Evolutionary conservation across 2,329 filamentous ascomycete genomes (phyloP), one percentile per base, ranked within the genome.

Genomic region (Rutstroemia sp.): DNA sequence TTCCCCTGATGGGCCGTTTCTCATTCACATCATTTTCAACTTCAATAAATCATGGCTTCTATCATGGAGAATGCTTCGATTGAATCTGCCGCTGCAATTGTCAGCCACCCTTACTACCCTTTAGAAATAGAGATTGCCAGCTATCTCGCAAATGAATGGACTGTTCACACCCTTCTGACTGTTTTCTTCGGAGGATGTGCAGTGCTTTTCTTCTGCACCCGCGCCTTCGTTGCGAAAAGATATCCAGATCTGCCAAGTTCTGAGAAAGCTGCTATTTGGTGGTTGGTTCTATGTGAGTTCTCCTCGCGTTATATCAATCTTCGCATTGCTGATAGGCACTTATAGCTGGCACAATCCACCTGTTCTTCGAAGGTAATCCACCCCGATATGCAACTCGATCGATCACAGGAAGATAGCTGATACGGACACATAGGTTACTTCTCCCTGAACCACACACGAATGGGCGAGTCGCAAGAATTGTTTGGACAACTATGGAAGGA

Each of bases 261-360:
- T 25, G 87, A 90, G 61, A 75, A 82, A 47, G 63, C 78, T 12
- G 80, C 79, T 4, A 80, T 86, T 21, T 71, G 89, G 71, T 92
- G 89, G 89, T 92, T 92, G 69, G 78, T 86, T 21, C 75, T 92
- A 14, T 88, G 86, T 78, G 80, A 73, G 69, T 79, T 62, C 34
- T 23, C 34, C 39, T 14, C 30, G 9, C 4, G 30, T 14, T 12
- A 12, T 34, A 25, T 37, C 14, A 30, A 37, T 44, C 12, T 10
- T 23, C 14, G 14, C n/a, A 19, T 16, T 34, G 5, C 47, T 55
- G 39, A 55, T 45, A n/a, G 14, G 19, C 17, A 19, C n/a, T 42
- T 42, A 8, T 47, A 67, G 65, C 67, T 51, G 67, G 68, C 30
- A 56, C 58, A 17, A 68, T 69, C 30, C 67, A 69, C 56, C 53